Evolutionary conservation across 306 rosid genomes (phyloP).

Genomic region (Leucaena leucocephala): DNA sequence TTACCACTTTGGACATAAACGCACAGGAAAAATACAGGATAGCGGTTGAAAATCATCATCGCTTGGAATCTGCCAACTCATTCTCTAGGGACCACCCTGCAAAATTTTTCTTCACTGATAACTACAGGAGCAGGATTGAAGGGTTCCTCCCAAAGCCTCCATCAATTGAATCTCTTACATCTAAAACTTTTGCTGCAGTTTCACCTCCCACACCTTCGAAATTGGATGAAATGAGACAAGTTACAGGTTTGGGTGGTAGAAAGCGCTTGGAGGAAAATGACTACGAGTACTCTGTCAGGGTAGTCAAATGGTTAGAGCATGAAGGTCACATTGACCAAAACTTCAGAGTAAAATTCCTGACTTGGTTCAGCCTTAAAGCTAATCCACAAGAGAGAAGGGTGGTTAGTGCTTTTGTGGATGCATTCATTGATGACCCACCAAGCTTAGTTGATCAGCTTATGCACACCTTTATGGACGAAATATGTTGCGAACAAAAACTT

Average conservation of each 20-base stretch:
- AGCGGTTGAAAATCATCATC: conserved; percentile 48
- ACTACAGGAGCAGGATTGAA: conserved; percentile 46
- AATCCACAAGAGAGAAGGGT: conserved; percentile 76
- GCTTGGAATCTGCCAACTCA: conserved; percentile 50
- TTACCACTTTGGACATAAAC: conserved; percentile 33
- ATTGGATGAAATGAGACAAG: conserved; percentile 46
- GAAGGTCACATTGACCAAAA: conserved; percentile 67
- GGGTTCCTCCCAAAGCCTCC: conserved; percentile 51
- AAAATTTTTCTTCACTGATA: conserved; percentile 33
- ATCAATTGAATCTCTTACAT: conserved; percentile 35
- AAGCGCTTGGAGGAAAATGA: conserved; percentile 61
- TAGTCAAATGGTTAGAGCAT: conserved; percentile 71
- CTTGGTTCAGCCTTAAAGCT: conserved; percentile 97
- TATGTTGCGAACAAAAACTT: conserved; percentile 59
- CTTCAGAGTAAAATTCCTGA: conserved; percentile 83
- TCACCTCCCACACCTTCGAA: conserved; percentile 77
- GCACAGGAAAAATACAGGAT: conserved; percentile 37
- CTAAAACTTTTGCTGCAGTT: conserved; percentile 39
- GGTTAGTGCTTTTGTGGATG: conserved; percentile 79
- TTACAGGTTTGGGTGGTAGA: conserved; percentile 40
- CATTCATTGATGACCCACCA: conserved; percentile 78
- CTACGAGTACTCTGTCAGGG: conserved; percentile 80
- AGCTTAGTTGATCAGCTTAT: conserved; percentile 87
- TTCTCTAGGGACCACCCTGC: conserved; percentile 38
- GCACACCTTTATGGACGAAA: conserved; percentile 75